Percentiles rank a stretch among this genome's conserved stretches.
phyloP scores from a whole-genome alignment of 73 alveolate species.

The Stentor roeselii region DNA sequence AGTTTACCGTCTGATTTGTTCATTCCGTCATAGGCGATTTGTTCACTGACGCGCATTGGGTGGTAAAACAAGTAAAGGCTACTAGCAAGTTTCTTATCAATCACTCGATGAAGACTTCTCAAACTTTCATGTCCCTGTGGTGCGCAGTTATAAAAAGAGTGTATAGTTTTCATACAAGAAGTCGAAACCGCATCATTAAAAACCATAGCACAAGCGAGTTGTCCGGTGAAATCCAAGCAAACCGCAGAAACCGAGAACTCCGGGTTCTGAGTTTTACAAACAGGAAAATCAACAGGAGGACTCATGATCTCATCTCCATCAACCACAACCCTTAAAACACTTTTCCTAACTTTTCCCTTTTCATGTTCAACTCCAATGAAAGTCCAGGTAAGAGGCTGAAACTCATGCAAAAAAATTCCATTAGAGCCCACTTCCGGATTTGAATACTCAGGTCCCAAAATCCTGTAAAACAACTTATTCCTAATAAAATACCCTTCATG shows the following conservation, averaged over 20 bases:
- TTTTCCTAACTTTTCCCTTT: neutral
- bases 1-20: neutral
- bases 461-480: neutral
- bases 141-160: neutral
- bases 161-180: neutral
- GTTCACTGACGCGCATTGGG: neutral
- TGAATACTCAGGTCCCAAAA: neutral
- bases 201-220: neutral
- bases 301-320: conserved; percentile 17
- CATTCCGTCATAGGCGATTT: conserved; percentile 7
- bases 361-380: conserved; percentile 15
- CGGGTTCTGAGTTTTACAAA: neutral
- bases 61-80: neutral
- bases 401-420: conserved; percentile 1
- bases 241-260: neutral
- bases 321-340: conserved; percentile 1
- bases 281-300: conserved; percentile 6
- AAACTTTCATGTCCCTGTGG: conserved; percentile 22
- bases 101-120: neutral
- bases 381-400: conserved; percentile 15
- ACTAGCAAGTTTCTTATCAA: neutral
- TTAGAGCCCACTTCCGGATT: conserved; percentile 8
- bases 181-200: conserved; percentile 7
- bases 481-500: conserved; percentile 7
- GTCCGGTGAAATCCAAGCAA: conserved; percentile 9